Base-by-base conservation (phyloP, 1,284 basidiomycete genomes). In the Ustilago cynodontis region DNA sequence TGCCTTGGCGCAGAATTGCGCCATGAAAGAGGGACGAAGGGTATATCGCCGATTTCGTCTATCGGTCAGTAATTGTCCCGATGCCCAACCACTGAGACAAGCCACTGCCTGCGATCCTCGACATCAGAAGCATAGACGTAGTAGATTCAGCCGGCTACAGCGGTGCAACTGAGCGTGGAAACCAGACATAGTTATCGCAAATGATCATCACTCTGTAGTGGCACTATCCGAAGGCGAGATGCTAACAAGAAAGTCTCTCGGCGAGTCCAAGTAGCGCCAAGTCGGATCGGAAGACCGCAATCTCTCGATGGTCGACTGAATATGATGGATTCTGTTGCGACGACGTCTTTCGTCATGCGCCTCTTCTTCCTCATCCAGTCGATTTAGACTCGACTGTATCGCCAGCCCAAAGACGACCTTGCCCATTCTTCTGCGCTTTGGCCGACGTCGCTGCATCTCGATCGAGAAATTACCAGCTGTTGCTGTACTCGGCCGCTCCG, bases 401-500 rank as follows among this genome's bases (percentile, higher is more conserved):
- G 64, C 64, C 10, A 76, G 51, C 2, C 73, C 73, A 51, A 71
- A 71, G 0, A 76, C 65, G 31, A 76, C 62, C 22, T 66, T 70
- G 29, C 54, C 49, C 73, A 76, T 76, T 18, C 65, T 37, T 37
- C 61, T 65, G 4, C 65, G 73, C 47, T 76, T 76, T 3, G 10
- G 16, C 3, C 53, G 47, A 28, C 60, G 39, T 33, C 56, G 57
- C 16, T 49, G 56, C 49, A 26, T 8, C 28, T 63, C 65, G 20
- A 28, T 22, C 14, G 70, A 43, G 1, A 22, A 22, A n/a, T 45
- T 26, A 1, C 22, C 31, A 16, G 33, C 39, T 28, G 20, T 20
- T 54, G 47, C 47, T 26, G 47, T 6, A 28, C 11, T 28, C 22
- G 22, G 24, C 41, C 41, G 2, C 20, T 43, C 20, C 11, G 41